Conservation (phyloP, 2,329 filamentous ascomycete species). For the Sphaceloma murrayae region DNA sequence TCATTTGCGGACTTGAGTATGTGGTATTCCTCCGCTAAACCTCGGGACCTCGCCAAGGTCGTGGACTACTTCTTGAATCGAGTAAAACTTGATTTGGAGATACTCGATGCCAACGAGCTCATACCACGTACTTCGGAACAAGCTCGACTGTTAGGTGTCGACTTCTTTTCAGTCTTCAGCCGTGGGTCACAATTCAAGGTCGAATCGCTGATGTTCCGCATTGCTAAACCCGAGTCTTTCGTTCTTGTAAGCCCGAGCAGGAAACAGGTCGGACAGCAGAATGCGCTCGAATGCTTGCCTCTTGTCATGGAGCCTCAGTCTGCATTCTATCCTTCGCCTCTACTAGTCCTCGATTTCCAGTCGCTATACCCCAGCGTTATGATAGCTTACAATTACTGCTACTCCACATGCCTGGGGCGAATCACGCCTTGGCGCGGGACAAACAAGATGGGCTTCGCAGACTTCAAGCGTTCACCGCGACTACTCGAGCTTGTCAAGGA, state of each 20-base stretch:
- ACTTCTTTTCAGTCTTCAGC: constrained; percentile 94
- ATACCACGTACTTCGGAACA: constrained; percentile 87
- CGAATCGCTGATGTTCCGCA: constrained; percentile 96
- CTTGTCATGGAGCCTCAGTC: constrained; percentile 97
- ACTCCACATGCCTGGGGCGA: constrained; percentile 87
- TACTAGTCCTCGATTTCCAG: constrained; percentile 91
- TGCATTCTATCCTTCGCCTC: constrained; percentile 80
- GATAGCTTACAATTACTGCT: constrained; percentile 99
- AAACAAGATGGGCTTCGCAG: constrained; percentile 89
- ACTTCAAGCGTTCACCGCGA: constrained; percentile 68
- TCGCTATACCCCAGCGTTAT: constrained; percentile 94
- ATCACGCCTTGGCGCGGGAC: constrained; percentile 79
- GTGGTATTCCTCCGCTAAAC: constrained; percentile 67
- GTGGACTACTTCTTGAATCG: constrained; percentile 68
- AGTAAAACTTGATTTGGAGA: constrained; percentile 75
- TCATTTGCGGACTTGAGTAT: constrained; percentile 64
- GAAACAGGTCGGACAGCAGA: constrained; percentile 87
- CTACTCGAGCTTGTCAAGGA: constrained; percentile 71
- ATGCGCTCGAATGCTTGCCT: constrained; percentile 86
- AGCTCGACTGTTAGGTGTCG: constrained; percentile 80
- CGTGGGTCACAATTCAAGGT: constrained; percentile 97
- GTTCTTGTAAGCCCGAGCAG: constrained; percentile 79
- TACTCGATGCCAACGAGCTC: constrained; percentile 82
- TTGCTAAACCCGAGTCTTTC: constrained; percentile 94
- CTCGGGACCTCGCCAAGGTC: constrained; percentile 61